A percentile compares a stretch with the other conserved stretches of the same genome.
Conservation (phyloP, 139 green algal species). For the Nannochloris sp. region DNA sequence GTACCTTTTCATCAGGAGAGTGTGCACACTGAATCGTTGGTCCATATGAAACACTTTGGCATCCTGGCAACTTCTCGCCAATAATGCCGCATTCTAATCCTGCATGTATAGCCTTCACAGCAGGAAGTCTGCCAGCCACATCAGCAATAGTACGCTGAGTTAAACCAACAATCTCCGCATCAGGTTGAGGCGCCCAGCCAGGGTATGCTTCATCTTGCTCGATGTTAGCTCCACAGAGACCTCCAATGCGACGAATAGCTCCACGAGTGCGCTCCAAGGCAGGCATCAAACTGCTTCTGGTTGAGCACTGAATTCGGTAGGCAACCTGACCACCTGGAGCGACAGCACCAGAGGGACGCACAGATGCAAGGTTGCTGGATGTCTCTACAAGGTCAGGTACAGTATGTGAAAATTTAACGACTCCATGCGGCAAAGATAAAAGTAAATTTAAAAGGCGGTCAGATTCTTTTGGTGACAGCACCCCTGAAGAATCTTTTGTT, state of each 20-base stretch:
- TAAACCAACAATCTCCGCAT: conserved; percentile 37
- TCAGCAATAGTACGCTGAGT: conserved; percentile 19
- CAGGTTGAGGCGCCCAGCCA: conserved; percentile 56
- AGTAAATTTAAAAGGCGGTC: conserved; percentile 43
- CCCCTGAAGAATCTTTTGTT: neutral
- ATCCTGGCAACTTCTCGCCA: conserved; percentile 51
- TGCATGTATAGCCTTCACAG: conserved; percentile 58
- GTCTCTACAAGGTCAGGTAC: conserved; percentile 66
- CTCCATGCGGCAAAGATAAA: conserved; percentile 52
- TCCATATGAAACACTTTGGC: conserved; percentile 57
- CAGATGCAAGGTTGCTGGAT: conserved; percentile 60
- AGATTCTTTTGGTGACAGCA: conserved; percentile 10
- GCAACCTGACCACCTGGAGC: neutral
- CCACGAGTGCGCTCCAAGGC: conserved; percentile 42
- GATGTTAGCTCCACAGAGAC: conserved; percentile 7
- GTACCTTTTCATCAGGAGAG: conserved; percentile 56
- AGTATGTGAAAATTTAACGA: conserved; percentile 49
- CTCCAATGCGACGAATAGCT: conserved; percentile 29
- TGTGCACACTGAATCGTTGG: conserved; percentile 71
- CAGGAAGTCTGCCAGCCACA: conserved; percentile 24
- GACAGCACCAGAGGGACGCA: conserved; percentile 4
- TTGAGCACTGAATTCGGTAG: conserved; percentile 36
- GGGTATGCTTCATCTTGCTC: conserved; percentile 50
- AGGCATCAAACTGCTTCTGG: conserved; percentile 42
- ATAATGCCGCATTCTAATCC: conserved; percentile 80